Evolutionary conservation across 1,139 yeast species (phyloP), one percentile per base, ranked within the genome.

Genomic region (Taphrina populina): DNA sequence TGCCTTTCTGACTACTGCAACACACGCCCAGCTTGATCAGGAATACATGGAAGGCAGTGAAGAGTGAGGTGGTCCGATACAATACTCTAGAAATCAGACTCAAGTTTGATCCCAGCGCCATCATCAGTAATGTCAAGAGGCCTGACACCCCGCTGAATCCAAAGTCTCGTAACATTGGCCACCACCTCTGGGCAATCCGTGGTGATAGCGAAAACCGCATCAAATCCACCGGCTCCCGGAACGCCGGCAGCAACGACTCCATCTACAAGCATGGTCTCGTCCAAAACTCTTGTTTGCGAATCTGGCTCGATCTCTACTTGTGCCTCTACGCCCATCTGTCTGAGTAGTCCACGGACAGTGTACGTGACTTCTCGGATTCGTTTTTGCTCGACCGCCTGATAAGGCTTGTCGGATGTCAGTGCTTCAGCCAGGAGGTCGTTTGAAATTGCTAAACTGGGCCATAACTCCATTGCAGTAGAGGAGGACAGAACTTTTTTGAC

Each of bases 221-320:
- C 98, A 67, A 81, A 85, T 0, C 98, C 98, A 20, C 98, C 98
- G 0, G 98, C 98, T 1, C 98, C 98, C 0, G 98, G 98, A 2
- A 92, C 95, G 29, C 92, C 94, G 8, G 96, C 96, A 0, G 96
- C 95, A 20, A 90, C 65, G 37, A 88, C 94, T 10, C 98, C 98
- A 0, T 74, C 73, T 17, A 85, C 62, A 21, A 64, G 58, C 19
- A 68, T 63, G 62, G 94, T 84, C 15, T 71, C 69, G 64, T 92
- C 82, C n/a, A 94, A 71, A 6, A 92, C 72, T 3, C 63, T 58
- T 0, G 96, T 86, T 70, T 94, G 98, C 20, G 76, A 72, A 1
- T 68, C 70, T 0, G 98, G 98, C 69, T 92, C 98, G 53, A 92
- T 81, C n/a, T 84, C 87, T 0, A 95, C 97, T 0, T 84, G 84